phyloP scores from a whole-genome alignment of 2,329 filamentous ascomycete genomes.

The Colletotrichum orbiculare region DNA sequence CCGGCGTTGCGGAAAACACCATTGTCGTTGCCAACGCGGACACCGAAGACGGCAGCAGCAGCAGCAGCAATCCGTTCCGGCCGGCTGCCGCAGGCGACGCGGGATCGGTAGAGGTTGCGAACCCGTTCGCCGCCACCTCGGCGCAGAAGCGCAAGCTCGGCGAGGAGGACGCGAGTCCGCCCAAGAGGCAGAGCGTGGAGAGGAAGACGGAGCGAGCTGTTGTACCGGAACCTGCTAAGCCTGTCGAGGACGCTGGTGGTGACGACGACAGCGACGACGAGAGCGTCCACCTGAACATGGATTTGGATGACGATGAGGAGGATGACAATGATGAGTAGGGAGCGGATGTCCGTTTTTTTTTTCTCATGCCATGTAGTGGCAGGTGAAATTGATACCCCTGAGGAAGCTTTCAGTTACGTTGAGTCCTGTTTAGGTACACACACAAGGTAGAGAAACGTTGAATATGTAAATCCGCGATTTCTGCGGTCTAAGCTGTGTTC shows the following conservation, averaged over 20 bases:
- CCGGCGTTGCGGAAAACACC: constrained; percentile 8
- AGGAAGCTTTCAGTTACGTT: neutral
- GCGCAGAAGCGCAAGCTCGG: constrained; percentile 56
- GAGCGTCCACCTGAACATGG: constrained; percentile 70
- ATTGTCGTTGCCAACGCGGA: constrained; percentile 23
- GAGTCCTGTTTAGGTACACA: constrained; percentile 14
- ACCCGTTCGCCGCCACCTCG: constrained; percentile 29
- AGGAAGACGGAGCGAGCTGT: constrained; percentile 17
- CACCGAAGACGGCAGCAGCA: neutral
- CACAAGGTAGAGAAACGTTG: neutral
- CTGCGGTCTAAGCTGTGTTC: constrained; percentile 19
- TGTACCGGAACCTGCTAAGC: constrained; percentile 21
- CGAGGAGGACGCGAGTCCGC: constrained; percentile 40
- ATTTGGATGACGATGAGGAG: constrained; percentile 63
- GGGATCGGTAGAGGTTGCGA: constrained; percentile 32
- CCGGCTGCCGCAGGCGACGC: constrained; percentile 39
- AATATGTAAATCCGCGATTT: constrained; percentile 16
- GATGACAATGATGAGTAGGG: constrained; percentile 43
- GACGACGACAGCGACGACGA: constrained; percentile 62
- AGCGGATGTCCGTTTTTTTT: too few species aligned
- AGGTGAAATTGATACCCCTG: constrained; percentile 31
- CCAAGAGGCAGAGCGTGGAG: constrained; percentile 39
- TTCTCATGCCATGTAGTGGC: constrained; percentile 5
- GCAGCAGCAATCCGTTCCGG: constrained; percentile 48
- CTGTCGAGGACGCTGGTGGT: constrained; percentile 46